Evolutionary conservation across 352 stramenopile genomes (phyloP).

Genomic region (Phytophthora colocasiae): DNA sequence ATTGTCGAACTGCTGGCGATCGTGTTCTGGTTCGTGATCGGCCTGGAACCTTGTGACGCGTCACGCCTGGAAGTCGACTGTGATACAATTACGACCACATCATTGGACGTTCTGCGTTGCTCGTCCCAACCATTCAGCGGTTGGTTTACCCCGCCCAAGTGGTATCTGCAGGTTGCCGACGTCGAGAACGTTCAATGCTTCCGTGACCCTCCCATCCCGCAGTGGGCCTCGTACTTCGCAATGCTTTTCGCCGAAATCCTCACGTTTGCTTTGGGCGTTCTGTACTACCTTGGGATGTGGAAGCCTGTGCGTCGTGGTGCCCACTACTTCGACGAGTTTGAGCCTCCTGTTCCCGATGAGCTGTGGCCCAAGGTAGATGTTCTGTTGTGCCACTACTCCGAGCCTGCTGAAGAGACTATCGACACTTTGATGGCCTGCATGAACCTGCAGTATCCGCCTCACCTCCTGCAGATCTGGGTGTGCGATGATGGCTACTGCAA

Average conservation of each 20-base stretch:
- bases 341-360: constrained; percentile 80
- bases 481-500: constrained; percentile 89
- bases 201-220: constrained; percentile 73
- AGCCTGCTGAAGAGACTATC: constrained; percentile 86
- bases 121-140: constrained; percentile 59
- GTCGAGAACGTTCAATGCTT: constrained; percentile 82
- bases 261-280: constrained; percentile 68
- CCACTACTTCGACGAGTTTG: constrained; percentile 90
- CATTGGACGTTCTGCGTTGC: constrained; percentile 62
- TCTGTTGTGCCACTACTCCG: constrained; percentile 85
- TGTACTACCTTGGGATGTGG: constrained; percentile 92
- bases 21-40: constrained; percentile 85
- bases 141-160: constrained; percentile 69
- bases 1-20: constrained; percentile 76
- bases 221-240: constrained; percentile 86
- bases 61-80: constrained; percentile 61
- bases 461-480: constrained; percentile 87
- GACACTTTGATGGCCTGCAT: constrained; percentile 89
- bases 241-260: constrained; percentile 78
- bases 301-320: constrained; percentile 86
- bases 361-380: constrained; percentile 89
- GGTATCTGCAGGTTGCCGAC: constrained; percentile 75
- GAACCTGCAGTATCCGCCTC: constrained; percentile 88
- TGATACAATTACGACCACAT: constrained; percentile 65
- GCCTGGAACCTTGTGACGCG: constrained; percentile 78